phyloP scores from a whole-genome alignment of 371 early-diverging fungal genomes.

The Mortierella sp. region DNA sequence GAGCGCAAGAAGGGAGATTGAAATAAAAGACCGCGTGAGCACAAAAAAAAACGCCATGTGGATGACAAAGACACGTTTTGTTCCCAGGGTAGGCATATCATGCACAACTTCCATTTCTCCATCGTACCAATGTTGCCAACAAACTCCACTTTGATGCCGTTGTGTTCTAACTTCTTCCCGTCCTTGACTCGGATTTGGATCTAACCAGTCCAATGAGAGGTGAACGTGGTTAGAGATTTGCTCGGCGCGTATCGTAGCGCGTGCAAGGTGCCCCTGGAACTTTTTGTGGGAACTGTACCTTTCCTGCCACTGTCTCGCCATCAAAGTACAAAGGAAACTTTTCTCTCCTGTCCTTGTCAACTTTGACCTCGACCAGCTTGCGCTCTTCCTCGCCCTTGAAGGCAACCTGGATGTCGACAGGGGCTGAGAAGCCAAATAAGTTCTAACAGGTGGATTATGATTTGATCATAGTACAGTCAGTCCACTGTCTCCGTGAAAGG shows the following conservation, averaged over 20 bases:
- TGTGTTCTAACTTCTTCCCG: conserved; percentile 94
- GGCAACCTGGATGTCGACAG: conserved; percentile 88
- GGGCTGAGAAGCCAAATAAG: conserved; percentile 85
- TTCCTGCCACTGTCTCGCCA: conserved; percentile 94
- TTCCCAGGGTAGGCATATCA: too few relatives aligned
- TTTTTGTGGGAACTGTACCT: conserved; percentile 65
- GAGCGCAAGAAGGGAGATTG: not conserved
- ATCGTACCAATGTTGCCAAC: conserved; percentile 93
- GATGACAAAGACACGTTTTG: too few relatives aligned
- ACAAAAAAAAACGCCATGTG: not conserved
- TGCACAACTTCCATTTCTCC: not conserved
- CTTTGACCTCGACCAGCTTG: conserved; percentile 89
- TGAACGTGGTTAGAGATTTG: not conserved
- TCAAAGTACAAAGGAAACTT: conserved; percentile 96
- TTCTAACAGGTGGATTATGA: conserved; percentile 57
- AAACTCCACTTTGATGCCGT: conserved; percentile 97
- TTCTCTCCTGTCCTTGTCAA: conserved; percentile 87
- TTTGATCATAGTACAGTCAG: not conserved
- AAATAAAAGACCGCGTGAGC: not conserved
- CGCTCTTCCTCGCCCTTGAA: conserved; percentile 80
- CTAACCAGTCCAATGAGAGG: conserved; percentile 57
- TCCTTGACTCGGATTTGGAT: conserved; percentile 89
- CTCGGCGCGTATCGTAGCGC: too few relatives aligned
- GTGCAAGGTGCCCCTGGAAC: too few relatives aligned
- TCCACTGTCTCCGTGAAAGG: not conserved